Percentiles rank a stretch among this genome's conserved stretches.
These are phyloP conservation scores for Conticribra guillardii DNA, from an alignment of 108 stramenopile genomes.

Conservation along the genomic window DNA sequence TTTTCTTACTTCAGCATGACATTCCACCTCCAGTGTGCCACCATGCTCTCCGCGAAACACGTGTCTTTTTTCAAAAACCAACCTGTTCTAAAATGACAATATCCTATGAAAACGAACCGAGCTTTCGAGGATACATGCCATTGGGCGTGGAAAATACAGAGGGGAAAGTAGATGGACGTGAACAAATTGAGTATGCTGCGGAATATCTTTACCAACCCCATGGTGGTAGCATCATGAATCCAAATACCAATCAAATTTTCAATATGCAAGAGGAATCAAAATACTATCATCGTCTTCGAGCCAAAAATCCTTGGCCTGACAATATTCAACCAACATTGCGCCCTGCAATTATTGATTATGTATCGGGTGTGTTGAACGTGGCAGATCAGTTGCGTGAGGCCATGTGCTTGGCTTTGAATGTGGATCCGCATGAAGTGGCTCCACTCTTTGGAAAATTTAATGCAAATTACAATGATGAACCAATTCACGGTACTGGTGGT, in stretches of 20 bases:
- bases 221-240: too few species aligned
- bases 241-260: not conserved
- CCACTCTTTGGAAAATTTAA: conserved; percentile 24
- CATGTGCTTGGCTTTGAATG: conserved; percentile 56
- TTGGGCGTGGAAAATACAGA: conserved; percentile 77
- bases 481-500: too few species aligned
- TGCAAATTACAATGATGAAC: conserved; percentile 3
- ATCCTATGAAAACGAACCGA: conserved; percentile 58
- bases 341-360: conserved; percentile 45
- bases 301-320: conserved; percentile 66
- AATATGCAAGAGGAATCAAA: conserved; percentile 3
- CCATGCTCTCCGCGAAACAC: conserved; percentile 47
- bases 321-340: conserved; percentile 49
- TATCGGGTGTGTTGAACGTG: conserved; percentile 40
- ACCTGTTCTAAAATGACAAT: conserved; percentile 59
- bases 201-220: conserved; percentile 39
- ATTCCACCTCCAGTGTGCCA: conserved; percentile 37
- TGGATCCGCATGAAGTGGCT: conserved; percentile 43
- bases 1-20: conserved; percentile 65
- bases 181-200: conserved; percentile 75
- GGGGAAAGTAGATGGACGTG: conserved; percentile 66
- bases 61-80: conserved; percentile 59
- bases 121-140: conserved; percentile 75
- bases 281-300: conserved; percentile 56
- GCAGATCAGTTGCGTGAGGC: conserved; percentile 60